Evolutionary conservation across 2,329 filamentous ascomycete genomes (phyloP).

Genomic region (Botryotinia narcissicola): DNA sequence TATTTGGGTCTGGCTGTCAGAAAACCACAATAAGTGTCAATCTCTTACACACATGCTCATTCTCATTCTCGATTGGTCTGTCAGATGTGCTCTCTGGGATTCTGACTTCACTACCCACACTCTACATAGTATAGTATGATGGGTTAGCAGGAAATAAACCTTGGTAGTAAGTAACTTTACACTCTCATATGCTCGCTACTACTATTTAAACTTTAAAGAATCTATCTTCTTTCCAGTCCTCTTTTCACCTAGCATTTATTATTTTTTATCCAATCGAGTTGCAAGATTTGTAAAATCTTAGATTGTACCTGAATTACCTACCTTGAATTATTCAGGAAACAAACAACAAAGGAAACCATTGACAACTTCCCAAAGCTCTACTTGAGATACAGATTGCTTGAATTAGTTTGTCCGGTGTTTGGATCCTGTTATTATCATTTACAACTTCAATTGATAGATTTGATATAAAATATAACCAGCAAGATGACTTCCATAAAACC

Average conservation of each 20-base stretch:
- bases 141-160: background rate
- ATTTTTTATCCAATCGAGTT: background rate
- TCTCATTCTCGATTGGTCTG: background rate
- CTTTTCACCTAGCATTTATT: background rate
- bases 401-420: background rate
- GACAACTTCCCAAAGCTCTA: constrained; percentile 23
- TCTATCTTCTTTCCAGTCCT: background rate
- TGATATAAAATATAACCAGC: constrained; percentile 20
- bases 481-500: constrained; percentile 69
- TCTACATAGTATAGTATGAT: background rate
- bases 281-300: background rate
- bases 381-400: constrained; percentile 36
- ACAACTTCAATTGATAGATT: constrained; percentile 2
- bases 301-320: background rate
- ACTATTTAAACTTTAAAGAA: background rate
- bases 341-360: constrained; percentile 1
- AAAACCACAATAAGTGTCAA: background rate
- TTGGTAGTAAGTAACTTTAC: background rate
- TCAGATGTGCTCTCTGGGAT: background rate
- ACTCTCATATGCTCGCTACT: background rate
- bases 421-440: background rate
- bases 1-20: too few relatives aligned
- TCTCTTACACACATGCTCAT: background rate
- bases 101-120: background rate
- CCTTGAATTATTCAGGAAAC: constrained; percentile 17